Evolutionary conservation across 306 rosid genomes (phyloP), one percentile per base, ranked within the genome.

Genomic region (Lathyrus sativus): DNA sequence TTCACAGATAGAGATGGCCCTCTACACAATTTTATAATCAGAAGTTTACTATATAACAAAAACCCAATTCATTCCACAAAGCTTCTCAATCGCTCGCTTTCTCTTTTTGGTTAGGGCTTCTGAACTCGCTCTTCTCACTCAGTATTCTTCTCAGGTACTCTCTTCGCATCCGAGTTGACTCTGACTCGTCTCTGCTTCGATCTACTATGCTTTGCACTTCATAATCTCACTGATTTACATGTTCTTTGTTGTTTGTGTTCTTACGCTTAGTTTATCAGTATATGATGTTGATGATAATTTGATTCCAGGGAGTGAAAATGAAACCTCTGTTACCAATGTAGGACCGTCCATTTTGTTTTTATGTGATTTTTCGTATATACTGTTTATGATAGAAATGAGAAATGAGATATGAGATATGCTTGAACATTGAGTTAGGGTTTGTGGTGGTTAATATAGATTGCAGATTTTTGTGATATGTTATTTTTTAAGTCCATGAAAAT

Each of bases 401-500:
- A 50, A 67, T 72, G 63, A 50, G 13, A 50, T 17, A 7, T 33
- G 39, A 39, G 7, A 12, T 68, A 4, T 18, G 10, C 18, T 28
- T 62, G 56, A 18, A 19, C 55, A 43, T 43, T 50, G n/a, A 29
- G 44, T 65, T 69, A 71, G 31, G 53, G 56, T 54, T 67, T 68
- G 9, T 7, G 10, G 26, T 13, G 26, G 26, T 74, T 56, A n/a
- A 53, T 48, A 18, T 9, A 15, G 57, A 10, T 72, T 66, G 9
- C 51, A 24, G 67, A 35, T 19, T 46, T 14, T 35, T 31, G 33
- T 45, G 10, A 13, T 62, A 9, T 26, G 18, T 57, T 18, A 2
- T 35, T 31, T 38, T 50, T 13, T 53, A 3, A 54, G 4, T 39
- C 24, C 4, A 29, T 8, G 29, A 28, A 24, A 31, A 53, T 55